These are phyloP conservation scores for Tetrahymena borealis DNA, from an alignment of 73 alveolate species.

Conservation along the genomic window DNA sequence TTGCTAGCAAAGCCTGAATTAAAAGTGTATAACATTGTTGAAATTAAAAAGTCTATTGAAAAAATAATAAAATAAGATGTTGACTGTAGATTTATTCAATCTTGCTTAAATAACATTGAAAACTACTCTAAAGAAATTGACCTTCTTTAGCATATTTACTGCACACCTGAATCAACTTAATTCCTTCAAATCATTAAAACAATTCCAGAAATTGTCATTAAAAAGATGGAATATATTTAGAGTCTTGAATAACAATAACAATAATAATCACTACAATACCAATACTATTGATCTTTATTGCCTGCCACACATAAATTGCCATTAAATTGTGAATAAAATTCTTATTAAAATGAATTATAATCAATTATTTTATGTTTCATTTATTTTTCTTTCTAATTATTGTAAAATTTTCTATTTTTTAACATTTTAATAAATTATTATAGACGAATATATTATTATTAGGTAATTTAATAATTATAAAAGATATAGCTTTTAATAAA, in stretches of 20 bases:
- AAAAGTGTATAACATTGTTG: background rate
- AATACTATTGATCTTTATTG: too few relatives aligned
- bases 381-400: too few relatives aligned
- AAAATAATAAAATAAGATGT: background rate
- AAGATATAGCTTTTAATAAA: too few relatives aligned
- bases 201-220: background rate
- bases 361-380: too few relatives aligned
- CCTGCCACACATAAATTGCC: too few relatives aligned
- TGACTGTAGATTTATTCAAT: background rate
- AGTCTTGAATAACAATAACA: background rate
- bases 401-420: too few relatives aligned
- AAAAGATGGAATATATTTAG: background rate
- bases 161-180: background rate
- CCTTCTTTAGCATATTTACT: background rate
- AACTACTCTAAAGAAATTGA: background rate
- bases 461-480: too few relatives aligned
- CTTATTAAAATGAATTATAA: too few relatives aligned
- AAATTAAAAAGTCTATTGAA: background rate
- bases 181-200: background rate
- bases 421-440: too few relatives aligned
- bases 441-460: too few relatives aligned
- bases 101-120: background rate
- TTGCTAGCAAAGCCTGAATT: background rate
- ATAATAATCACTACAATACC: too few relatives aligned
- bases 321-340: too few relatives aligned